These are phyloP conservation scores for Bidens hawaiensis DNA, from an alignment of 140 eudicot genomes.

Conservation along the genomic window DNA sequence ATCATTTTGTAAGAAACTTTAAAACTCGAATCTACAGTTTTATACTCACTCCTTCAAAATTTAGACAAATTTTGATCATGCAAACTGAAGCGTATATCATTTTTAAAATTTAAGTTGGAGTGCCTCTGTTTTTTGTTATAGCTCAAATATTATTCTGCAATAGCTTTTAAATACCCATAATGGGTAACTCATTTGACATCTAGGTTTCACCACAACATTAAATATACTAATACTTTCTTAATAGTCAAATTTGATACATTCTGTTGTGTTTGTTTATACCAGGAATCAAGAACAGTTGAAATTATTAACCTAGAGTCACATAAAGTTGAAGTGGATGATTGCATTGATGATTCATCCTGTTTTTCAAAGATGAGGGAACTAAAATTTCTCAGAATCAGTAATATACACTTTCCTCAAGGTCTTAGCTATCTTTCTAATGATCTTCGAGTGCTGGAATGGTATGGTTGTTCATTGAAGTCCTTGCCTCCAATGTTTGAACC, in stretches of 20 bases:
- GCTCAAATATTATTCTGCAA: background rate
- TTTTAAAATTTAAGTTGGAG: background rate
- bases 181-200: background rate
- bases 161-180: background rate
- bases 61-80: background rate
- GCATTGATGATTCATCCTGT: background rate
- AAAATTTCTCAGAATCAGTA: constrained; percentile 21
- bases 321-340: background rate
- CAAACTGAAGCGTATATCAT: background rate
- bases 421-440: constrained; percentile 19
- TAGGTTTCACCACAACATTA: background rate
- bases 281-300: constrained; percentile 17
- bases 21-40: background rate
- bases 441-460: constrained; percentile 18
- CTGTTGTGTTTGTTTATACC: background rate
- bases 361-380: constrained; percentile 20
- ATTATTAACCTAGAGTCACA: constrained; percentile 4
- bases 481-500: constrained; percentile 19
- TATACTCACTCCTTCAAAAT: background rate
- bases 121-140: background rate
- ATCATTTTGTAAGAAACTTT: background rate
- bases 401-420: background rate
- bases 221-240: too few species aligned
- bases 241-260: background rate
- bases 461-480: constrained; percentile 13